Base-by-base conservation (phyloP, 2,329 filamentous ascomycete species). In the Sarocladium strictum region DNA sequence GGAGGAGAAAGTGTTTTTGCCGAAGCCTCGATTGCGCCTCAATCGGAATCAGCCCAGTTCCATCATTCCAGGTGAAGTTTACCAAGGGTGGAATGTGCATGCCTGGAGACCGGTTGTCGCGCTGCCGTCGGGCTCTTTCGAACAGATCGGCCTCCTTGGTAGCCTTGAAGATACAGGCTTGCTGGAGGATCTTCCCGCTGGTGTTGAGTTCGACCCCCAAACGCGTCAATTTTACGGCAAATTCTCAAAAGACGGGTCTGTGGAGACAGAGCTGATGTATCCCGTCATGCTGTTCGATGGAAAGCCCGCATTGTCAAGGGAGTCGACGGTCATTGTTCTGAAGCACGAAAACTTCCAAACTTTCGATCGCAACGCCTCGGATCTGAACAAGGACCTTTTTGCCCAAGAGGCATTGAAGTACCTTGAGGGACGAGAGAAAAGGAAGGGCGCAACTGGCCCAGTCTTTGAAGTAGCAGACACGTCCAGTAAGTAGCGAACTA, bases 261-360 rank as follows among this genome's bases (percentile, higher is more conserved):
- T 15, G 23, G 6, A 11, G 24, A 35, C 23, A 3, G 3, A 23
- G 17, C 47, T 51, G n/a, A n/a, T n/a, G 5, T 51, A 19, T n/a
- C 47, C 47, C 17, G 47, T 51, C 27, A 51, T 51, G 47, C 27
- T 17, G 11, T 51, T 51, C 17, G 47, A 51, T 24, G 47, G n/a
- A 7, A 51, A 14, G 21, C 47, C 47, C 6, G 7, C 37, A 3
- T 51, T 51, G 14, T 29, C 47, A 3, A 15, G 2, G 3, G 47
- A 35, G 3, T 51, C 27, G 12, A 51, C 47, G 6, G 27, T 51
- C 27, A 24, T 5, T 35, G 11, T 51, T 33, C n/a, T 51, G 26
- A 29, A 51, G 47, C 26, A 35, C 19, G 7, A 51, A 15, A 17
- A 51, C 17, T 15, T 51, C n/a, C 47, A 35, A 23, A 5, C 11